phyloP scores from a whole-genome alignment of 176 grass and related monocot genomes.

The Dactylis glomerata region DNA sequence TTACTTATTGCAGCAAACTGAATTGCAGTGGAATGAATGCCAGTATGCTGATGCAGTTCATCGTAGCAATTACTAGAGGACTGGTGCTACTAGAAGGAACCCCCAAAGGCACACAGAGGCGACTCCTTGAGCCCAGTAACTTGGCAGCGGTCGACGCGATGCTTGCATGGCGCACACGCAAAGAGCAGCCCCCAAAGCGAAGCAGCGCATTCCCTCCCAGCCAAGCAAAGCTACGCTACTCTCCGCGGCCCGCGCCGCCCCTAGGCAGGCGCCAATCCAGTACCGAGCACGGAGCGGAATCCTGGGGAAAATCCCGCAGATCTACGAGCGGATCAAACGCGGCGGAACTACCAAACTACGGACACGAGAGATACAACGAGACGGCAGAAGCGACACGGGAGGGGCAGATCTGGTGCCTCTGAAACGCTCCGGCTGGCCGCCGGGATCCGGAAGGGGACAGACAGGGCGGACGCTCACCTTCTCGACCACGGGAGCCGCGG shows the following conservation, averaged over 20 bases:
- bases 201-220: constrained; percentile 4
- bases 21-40: too few species aligned
- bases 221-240: neutral
- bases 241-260: neutral
- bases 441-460: neutral
- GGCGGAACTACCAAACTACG: neutral
- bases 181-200: neutral
- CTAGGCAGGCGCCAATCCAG: neutral
- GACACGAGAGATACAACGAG: neutral
- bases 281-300: neutral
- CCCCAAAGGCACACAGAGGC: neutral
- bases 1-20: too few species aligned
- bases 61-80: too few species aligned
- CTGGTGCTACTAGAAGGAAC: neutral
- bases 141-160: neutral
- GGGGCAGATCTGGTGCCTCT: neutral
- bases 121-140: neutral
- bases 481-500: constrained; percentile 11
- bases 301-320: constrained; percentile 6
- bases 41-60: too few species aligned
- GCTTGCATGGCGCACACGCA: constrained; percentile 37
- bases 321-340: constrained; percentile 27
- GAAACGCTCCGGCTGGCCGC: neutral
- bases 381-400: neutral
- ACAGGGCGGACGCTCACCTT: constrained; percentile 36